phyloP scores from a whole-genome alignment of 2,329 filamentous ascomycete species.

The Alternaria hordeiaustralica region DNA sequence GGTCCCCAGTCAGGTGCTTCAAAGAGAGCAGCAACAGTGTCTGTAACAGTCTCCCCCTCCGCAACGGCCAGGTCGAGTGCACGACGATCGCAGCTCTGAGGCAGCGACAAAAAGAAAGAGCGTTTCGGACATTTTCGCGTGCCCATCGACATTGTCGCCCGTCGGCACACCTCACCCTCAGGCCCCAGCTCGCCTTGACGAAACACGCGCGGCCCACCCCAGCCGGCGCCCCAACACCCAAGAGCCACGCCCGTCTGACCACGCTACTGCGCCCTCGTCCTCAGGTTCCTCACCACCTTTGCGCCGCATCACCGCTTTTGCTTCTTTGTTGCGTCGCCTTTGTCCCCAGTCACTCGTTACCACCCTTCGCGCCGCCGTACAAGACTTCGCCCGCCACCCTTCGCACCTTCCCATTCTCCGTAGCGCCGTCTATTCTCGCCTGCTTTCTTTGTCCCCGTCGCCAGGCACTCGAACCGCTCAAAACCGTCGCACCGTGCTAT shows the following conservation, averaged over 20 bases:
- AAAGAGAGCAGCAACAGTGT: background rate
- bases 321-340: constrained; percentile 7
- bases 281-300: constrained; percentile 2
- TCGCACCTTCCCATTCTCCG: background rate
- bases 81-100: constrained; percentile 8
- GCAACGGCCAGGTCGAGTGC: constrained; percentile 4
- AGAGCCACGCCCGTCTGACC: constrained; percentile 14
- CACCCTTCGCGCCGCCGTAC: background rate
- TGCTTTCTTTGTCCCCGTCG: constrained; percentile 17
- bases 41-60: background rate
- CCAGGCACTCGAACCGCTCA: constrained; percentile 6
- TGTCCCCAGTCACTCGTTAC: constrained; percentile 22
- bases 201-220: constrained; percentile 28
- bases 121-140: constrained; percentile 14
- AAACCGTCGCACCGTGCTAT: constrained; percentile 3
- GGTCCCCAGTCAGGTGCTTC: constrained; percentile 13
- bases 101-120: background rate
- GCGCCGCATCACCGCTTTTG: constrained; percentile 4
- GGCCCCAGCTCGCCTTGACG: constrained; percentile 23
- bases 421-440: constrained; percentile 12
- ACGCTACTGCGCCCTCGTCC: constrained; percentile 8
- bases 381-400: background rate
- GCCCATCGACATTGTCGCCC: constrained; percentile 6
- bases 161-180: constrained; percentile 20
- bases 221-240: constrained; percentile 15